Evolutionary conservation across 345 rosid genomes (phyloP).

Genomic region (Eucalyptus melliodora): DNA sequence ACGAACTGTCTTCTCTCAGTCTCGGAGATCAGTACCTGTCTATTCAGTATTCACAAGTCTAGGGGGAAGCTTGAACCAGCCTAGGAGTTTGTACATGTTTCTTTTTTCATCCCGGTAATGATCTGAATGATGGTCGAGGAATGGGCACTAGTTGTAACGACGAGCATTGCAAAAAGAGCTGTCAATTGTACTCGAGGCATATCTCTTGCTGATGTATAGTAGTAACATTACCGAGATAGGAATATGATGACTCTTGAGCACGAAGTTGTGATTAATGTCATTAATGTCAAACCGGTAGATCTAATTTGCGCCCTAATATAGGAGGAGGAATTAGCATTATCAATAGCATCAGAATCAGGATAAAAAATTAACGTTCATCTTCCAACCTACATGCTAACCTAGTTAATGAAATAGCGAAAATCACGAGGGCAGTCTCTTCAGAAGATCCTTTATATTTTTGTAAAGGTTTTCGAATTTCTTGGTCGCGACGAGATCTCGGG

Average conservation of each 20-base stretch:
- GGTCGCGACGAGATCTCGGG: not conserved
- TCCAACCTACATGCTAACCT: not conserved
- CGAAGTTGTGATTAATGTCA: not conserved
- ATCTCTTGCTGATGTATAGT: not conserved
- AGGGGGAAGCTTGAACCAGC: no score
- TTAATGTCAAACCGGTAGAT: not conserved
- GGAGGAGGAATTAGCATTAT: not conserved
- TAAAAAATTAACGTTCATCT: not conserved
- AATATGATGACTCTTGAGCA: not conserved
- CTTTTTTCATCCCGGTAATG: no score
- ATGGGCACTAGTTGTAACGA: not conserved
- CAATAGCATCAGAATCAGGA: not conserved
- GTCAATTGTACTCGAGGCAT: not conserved
- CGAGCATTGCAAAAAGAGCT: not conserved
- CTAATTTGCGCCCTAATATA: not conserved
- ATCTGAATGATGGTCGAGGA: no score
- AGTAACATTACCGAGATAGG: not conserved
- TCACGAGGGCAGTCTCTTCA: no score
- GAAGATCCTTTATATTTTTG: no score
- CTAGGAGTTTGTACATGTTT: not conserved
- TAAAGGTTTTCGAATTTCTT: not conserved
- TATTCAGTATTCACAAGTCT: no score
- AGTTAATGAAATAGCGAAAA: not conserved
- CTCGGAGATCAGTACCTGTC: no score
- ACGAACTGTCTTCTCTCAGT: no score